These are phyloP conservation scores for Trichoderma afroharzianum DNA, from an alignment of 2,329 filamentous ascomycete genomes.

Conservation along the genomic window DNA sequence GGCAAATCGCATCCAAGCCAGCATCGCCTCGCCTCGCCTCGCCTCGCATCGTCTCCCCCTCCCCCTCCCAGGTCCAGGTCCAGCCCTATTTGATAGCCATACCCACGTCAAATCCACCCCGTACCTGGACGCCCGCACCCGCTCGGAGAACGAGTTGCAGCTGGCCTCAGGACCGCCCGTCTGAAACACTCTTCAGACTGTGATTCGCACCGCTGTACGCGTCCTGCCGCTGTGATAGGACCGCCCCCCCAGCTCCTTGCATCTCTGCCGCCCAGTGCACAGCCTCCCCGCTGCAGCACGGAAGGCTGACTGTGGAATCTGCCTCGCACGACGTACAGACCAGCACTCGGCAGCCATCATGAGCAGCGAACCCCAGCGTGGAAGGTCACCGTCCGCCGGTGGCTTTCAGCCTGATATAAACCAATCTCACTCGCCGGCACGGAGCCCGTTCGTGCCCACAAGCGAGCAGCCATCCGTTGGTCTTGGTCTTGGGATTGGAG, in stretches of 20 bases:
- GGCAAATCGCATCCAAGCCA: background rate
- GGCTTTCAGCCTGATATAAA: conserved; percentile 63
- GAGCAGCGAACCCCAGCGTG: conserved; percentile 43
- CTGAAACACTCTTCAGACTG: conserved; percentile 16
- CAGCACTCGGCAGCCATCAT: conserved; percentile 30
- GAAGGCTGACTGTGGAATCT: conserved; percentile 45
- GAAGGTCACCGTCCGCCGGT: conserved; percentile 60
- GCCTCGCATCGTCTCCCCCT: background rate
- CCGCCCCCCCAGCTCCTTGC: conserved; percentile 21
- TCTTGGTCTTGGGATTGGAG: conserved; percentile 53
- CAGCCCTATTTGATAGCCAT: conserved; percentile 15
- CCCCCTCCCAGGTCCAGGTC: conserved; percentile 3
- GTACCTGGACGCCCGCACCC: conserved; percentile 15
- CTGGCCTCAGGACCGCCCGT: conserved; percentile 10
- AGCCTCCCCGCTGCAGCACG: conserved; percentile 37
- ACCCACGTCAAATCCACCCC: conserved; percentile 13
- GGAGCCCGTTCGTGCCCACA: conserved; percentile 50
- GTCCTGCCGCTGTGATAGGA: conserved; percentile 19
- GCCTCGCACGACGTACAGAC: conserved; percentile 34
- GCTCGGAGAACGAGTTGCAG: conserved; percentile 9
- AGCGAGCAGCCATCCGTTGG: conserved; percentile 28
- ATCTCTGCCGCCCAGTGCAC: conserved; percentile 24
- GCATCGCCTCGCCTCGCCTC: conserved; percentile 1
- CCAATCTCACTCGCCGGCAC: conserved; percentile 62
- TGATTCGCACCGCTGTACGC: conserved; percentile 17